Conservation (phyloP, 495 filamentous ascomycete genomes). For the Aspergillus indologenus region DNA sequence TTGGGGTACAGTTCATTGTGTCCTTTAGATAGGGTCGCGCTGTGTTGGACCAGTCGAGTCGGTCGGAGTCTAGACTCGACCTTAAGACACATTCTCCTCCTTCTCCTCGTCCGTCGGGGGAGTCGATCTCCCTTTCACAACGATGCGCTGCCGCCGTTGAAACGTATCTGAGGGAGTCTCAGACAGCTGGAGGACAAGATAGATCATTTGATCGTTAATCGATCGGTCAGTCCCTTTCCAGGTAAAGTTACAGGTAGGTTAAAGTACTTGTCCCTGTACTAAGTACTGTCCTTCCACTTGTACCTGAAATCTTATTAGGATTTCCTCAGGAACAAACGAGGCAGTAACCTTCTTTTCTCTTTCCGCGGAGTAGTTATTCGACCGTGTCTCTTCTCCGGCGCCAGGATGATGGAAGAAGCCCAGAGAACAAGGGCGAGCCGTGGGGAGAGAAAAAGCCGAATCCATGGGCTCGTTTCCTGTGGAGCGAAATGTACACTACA, state of each 20-base stretch:
- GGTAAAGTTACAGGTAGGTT: too few species aligned
- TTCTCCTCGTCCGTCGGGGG: background rate
- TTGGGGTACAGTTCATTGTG: slow-evolving; percentile 3
- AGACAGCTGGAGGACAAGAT: background rate
- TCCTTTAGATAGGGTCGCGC: slow-evolving; percentile 12
- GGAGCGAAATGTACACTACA: slow-evolving; percentile 7
- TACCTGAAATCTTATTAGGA: background rate
- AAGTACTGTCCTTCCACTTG: background rate
- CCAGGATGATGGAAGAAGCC: slow-evolving; percentile 4
- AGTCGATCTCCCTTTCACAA: slow-evolving; percentile 1
- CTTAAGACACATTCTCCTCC: slow-evolving; percentile 9
- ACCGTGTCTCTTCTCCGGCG: slow-evolving; percentile 2
- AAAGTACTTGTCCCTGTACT: background rate
- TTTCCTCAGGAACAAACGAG: background rate
- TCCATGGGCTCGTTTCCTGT: slow-evolving; percentile 13
- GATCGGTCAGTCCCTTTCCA: background rate
- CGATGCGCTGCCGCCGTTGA: slow-evolving; percentile 17
- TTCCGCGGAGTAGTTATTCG: slow-evolving; percentile 1
- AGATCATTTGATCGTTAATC: slow-evolving; percentile 3
- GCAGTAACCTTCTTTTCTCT: background rate
- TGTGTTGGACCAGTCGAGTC: slow-evolving; percentile 26
- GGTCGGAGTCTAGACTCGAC: slow-evolving; percentile 25
- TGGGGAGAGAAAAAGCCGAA: slow-evolving; percentile 13
- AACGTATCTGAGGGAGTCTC: slow-evolving; percentile 3
- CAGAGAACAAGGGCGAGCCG: slow-evolving; percentile 7